Evolutionary conservation across 2,329 filamentous ascomycete genomes (phyloP), one percentile per base, ranked within the genome.

Genomic region (Aureobasidium zeae): DNA sequence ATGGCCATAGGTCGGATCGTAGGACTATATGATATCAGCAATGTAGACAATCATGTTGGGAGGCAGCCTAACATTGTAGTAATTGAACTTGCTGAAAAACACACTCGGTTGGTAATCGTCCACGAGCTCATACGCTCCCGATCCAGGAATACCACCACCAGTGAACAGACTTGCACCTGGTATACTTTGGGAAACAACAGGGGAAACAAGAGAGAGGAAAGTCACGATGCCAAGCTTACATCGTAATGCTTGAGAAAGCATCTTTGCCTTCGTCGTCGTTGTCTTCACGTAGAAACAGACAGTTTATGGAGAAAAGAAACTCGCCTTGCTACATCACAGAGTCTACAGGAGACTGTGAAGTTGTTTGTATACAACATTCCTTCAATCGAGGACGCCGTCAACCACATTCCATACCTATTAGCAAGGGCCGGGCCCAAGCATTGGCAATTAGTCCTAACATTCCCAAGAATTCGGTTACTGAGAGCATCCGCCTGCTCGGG

Each of bases 51-150:
- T n/a, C n/a, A n/a, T n/a, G n/a, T n/a, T 3, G 5, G 13, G 3
- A 8, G 16, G 8, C 6, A n/a, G 65, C 68, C 47, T 66, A 73
- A n/a, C 55, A 35, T 50, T 55, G 48, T 56, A 60, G 48, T 55
- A 63, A 33, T 55, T 55, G 53, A 61, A 61, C 30, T 61, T 61
- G 45, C 53, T 48, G 51, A 63, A 59, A 48, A 63, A 62, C 32
- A 44, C 49, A 2, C 48, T 36, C n/a, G 54, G 50, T 13, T 49
- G 24, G 37, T 62, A 62, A 16, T 57, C 53, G 41, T 62, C 59
- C 3, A 61, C 51, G 12, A 61, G 45, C 25, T 47, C 34, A 38
- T 60, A 61, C 11, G 47, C 17, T 13, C 49, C 57, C 8, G 54
- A 53, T 9, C 49, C 52, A 28, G 57, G 53, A 7, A 53, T 51